These are phyloP conservation scores for Rosa persica DNA, from an alignment of 306 rosid genomes.

Conservation along the genomic window DNA sequence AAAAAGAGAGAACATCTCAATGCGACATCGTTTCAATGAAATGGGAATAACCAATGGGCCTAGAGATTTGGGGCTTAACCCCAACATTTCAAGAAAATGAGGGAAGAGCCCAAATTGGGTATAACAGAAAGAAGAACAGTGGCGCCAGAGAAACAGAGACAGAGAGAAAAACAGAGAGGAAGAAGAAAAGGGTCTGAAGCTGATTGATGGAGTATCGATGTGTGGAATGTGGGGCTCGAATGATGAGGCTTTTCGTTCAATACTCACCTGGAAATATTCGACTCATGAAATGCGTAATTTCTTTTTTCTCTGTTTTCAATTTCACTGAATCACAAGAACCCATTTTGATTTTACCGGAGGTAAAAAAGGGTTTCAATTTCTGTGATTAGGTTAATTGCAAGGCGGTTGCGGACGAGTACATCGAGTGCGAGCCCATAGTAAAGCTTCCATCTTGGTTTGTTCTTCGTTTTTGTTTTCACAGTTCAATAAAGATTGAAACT, in stretches of 20 bases:
- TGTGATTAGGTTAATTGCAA: slow-evolving; percentile 65
- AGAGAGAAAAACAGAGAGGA: neutral
- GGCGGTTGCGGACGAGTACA: slow-evolving; percentile 76
- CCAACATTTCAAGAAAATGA: neutral
- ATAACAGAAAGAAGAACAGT: neutral
- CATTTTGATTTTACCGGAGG: neutral
- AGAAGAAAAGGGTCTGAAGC: neutral
- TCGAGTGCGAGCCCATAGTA: slow-evolving; percentile 86
- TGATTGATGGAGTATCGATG: slow-evolving; percentile 61
- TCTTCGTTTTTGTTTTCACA: neutral
- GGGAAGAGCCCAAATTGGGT: neutral
- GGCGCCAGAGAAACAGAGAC: neutral
- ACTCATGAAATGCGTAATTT: slow-evolving; percentile 82
- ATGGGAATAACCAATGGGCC: neutral
- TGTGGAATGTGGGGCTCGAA: slow-evolving; percentile 62
- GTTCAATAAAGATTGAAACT: neutral
- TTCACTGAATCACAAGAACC: neutral
- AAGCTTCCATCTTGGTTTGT: slow-evolving; percentile 13
- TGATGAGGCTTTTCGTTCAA: slow-evolving; percentile 63
- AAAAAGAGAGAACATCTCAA: neutral
- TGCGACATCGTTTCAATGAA: neutral
- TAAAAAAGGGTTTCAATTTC: neutral
- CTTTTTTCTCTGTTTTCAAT: neutral
- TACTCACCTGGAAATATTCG: slow-evolving; percentile 92
- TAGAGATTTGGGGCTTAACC: neutral